Conservation (phyloP, 208 protist genomes). For the Leishmania aethiopica region DNA sequence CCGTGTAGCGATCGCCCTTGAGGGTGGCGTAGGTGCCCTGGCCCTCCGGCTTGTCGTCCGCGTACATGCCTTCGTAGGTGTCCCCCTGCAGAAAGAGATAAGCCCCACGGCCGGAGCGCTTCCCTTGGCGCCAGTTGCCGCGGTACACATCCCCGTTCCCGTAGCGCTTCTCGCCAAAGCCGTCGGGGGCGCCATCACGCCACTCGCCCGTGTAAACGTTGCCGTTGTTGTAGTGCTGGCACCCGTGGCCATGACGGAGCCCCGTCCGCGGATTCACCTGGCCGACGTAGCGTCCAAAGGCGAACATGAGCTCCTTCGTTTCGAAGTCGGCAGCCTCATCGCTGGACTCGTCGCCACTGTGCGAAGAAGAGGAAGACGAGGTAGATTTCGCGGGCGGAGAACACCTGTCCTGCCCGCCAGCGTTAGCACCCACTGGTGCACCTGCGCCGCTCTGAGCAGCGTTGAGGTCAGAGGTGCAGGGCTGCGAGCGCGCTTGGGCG, state of each 20-base stretch:
- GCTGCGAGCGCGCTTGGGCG: not conserved
- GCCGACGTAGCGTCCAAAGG: conserved; percentile 68
- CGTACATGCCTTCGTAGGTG: conserved; percentile 82
- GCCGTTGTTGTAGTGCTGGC: conserved; percentile 65
- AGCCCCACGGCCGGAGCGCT: conserved; percentile 60
- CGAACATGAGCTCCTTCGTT: conserved; percentile 46
- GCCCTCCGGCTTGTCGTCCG: conserved; percentile 58
- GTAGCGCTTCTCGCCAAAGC: conserved; percentile 76
- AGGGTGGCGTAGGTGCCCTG: conserved; percentile 70
- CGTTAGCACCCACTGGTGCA: not conserved
- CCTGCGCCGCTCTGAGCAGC: not conserved
- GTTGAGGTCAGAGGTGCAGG: not conserved
- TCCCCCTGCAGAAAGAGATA: conserved; percentile 64
- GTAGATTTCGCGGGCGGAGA: not conserved
- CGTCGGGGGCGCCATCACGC: conserved; percentile 58
- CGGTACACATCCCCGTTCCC: conserved; percentile 79
- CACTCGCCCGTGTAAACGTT: conserved; percentile 84
- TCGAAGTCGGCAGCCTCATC: conserved; percentile 10
- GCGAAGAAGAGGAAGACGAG: not conserved
- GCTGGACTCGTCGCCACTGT: conserved; percentile 11
- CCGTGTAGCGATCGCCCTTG: conserved; percentile 64
- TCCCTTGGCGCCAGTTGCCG: conserved; percentile 63
- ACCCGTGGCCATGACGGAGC: conserved; percentile 67
- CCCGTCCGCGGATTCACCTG: conserved; percentile 50
- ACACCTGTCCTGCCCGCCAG: not conserved